phyloP scores from a whole-genome alignment of 257 asterid genomes.

The Solanum acaule region DNA sequence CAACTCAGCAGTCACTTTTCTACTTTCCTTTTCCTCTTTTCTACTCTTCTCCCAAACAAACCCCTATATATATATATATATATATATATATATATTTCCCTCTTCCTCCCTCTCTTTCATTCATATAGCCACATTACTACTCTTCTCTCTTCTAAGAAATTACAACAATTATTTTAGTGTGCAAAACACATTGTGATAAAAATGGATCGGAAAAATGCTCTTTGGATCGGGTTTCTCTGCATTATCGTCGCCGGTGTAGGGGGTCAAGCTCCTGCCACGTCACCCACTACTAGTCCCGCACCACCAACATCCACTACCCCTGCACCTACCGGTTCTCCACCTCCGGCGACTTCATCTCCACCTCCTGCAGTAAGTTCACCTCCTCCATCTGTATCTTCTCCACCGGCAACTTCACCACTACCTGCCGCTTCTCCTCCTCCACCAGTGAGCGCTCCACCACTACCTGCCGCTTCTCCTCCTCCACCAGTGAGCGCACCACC shows the following conservation, averaged over 20 bases:
- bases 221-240: slow-evolving; percentile 39
- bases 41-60: background rate
- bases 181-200: background rate
- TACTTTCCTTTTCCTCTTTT: slow-evolving; percentile 1
- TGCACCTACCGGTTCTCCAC: slow-evolving; percentile 24
- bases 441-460: slow-evolving; percentile 25
- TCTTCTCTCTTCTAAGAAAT: background rate
- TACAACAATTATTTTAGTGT: too few species aligned
- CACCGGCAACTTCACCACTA: slow-evolving; percentile 2
- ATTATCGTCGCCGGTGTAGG: slow-evolving; percentile 36
- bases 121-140: background rate
- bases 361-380: background rate
- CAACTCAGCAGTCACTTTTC: background rate
- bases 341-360: slow-evolving; percentile 9
- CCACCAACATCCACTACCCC: slow-evolving; percentile 8
- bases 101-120: background rate
- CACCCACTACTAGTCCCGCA: slow-evolving; percentile 35
- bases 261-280: slow-evolving; percentile 51
- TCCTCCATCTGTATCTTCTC: slow-evolving; percentile 5
- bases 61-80: background rate
- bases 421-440: slow-evolving; percentile 30
- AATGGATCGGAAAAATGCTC: slow-evolving; percentile 24
- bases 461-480: slow-evolving; percentile 2
- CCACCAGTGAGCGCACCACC: slow-evolving; percentile 41
- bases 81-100: background rate